phyloP scores from a whole-genome alignment of 2,329 filamentous ascomycete species.

The Fusarium staphyleae region DNA sequence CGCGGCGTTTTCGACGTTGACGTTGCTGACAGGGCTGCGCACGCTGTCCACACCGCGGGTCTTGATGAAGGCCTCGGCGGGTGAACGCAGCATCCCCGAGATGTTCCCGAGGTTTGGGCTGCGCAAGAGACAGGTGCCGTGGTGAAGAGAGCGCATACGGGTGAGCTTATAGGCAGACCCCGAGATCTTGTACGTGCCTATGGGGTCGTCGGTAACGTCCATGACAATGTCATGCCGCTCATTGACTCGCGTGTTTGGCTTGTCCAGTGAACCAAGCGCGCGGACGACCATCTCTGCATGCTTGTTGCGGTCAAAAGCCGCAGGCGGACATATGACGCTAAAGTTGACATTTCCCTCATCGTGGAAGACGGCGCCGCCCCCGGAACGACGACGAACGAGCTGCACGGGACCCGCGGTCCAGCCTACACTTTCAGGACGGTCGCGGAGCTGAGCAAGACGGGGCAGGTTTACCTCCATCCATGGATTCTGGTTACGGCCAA shows the following conservation, averaged over 20 bases:
- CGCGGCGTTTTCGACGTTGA: slow-evolving; percentile 59
- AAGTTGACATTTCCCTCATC: slow-evolving; percentile 95
- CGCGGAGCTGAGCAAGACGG: slow-evolving; percentile 53
- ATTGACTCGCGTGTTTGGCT: slow-evolving; percentile 75
- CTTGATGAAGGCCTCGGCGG: slow-evolving; percentile 76
- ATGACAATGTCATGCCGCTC: slow-evolving; percentile 92
- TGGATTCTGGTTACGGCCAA: slow-evolving; percentile 97
- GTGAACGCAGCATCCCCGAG: slow-evolving; percentile 75
- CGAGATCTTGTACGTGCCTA: slow-evolving; percentile 75
- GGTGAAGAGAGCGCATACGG: slow-evolving; percentile 80
- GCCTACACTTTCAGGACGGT: slow-evolving; percentile 30
- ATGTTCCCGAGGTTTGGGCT: slow-evolving; percentile 78
- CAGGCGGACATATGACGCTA: slow-evolving; percentile 84
- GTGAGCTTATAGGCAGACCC: slow-evolving; percentile 97
- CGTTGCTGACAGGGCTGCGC: slow-evolving; percentile 82
- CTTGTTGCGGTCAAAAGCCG: slow-evolving; percentile 79
- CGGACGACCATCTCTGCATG: slow-evolving; percentile 93
- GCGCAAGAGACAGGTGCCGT: slow-evolving; percentile 85
- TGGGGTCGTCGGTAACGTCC: slow-evolving; percentile 47
- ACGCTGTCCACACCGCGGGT: slow-evolving; percentile 92
- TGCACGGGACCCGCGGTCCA: slow-evolving; percentile 48
- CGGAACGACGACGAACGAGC: slow-evolving; percentile 84
- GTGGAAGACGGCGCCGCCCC: slow-evolving; percentile 94
- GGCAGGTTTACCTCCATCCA: slow-evolving; percentile 88
- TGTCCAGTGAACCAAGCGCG: slow-evolving; percentile 70